A percentile compares a stretch with the other conserved stretches of the same genome.
These are phyloP conservation scores for Dianthus caryophyllus DNA, from an alignment of 148 eudicot species.

Conservation along the genomic window DNA sequence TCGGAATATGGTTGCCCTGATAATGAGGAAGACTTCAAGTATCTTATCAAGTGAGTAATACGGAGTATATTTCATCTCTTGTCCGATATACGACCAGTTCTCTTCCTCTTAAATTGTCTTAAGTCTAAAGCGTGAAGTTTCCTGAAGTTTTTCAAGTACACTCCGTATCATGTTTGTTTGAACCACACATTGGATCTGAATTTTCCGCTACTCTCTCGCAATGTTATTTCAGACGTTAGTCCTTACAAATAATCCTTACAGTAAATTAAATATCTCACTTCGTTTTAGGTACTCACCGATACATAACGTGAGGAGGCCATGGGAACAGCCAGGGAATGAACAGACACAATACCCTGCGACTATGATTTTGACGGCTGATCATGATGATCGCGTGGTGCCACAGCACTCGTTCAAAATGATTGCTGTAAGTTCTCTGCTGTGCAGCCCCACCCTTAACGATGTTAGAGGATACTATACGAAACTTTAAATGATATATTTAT, in stretches of 20 bases:
- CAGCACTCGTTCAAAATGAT: conserved; percentile 77
- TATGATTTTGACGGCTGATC: conserved; percentile 94
- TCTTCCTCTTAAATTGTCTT: too few species aligned
- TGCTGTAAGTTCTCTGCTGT: conserved; percentile 53
- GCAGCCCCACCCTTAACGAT: neutral
- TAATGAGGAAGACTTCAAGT: conserved; percentile 75
- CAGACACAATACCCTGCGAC: conserved; percentile 73
- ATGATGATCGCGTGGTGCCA: conserved; percentile 96
- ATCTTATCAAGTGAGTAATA: conserved; percentile 3
- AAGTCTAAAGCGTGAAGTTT: too few species aligned
- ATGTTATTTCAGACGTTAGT: too few species aligned
- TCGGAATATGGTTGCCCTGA: conserved; percentile 90
- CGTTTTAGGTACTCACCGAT: conserved; percentile 13
- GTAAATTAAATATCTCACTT: too few species aligned
- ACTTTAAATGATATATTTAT: neutral
- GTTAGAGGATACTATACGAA: too few species aligned
- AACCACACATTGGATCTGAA: too few species aligned
- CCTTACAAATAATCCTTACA: too few species aligned
- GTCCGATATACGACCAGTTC: too few species aligned
- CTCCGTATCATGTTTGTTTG: too few species aligned
- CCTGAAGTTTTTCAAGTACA: too few species aligned
- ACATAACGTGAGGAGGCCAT: conserved; percentile 87
- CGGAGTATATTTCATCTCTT: too few species aligned
- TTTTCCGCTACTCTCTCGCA: too few species aligned
- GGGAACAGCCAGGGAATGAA: conserved; percentile 59